Base-by-base conservation (phyloP, 495 filamentous ascomycete species). In the Oidiodendron maius region DNA sequence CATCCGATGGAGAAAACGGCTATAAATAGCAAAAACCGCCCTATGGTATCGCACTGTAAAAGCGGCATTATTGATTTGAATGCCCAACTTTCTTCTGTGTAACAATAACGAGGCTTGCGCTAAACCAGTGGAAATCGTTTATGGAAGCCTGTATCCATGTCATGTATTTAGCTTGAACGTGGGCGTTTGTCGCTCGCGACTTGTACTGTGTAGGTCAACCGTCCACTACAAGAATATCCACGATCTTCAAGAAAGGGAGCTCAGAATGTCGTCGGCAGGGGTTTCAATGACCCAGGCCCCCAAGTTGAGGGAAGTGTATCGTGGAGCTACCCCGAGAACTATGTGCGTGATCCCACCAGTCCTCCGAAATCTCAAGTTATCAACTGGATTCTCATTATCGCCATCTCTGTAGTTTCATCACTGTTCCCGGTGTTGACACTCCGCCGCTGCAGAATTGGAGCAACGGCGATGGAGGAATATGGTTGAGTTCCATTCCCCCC, bases 41-140 rank as follows among this genome's bases (percentile, higher is more conserved):
- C n/a, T n/a, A n/a, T n/a, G n/a, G n/a, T n/a, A n/a, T n/a, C n/a
- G n/a, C n/a, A n/a, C n/a, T n/a, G n/a, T n/a, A n/a, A n/a, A n/a
- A n/a, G n/a, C n/a, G n/a, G n/a, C n/a, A n/a, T n/a, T n/a, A n/a
- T n/a, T n/a, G n/a, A n/a, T n/a, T n/a, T n/a, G n/a, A n/a, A 84
- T 62, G 71, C 28, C 28, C 28, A 34, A n/a, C 28, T 34, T 34
- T 34, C 9, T n/a, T 34, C 9, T 34, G 28, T 34, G 28, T 34
- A 34, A 34, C n/a, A 34, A 34, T 34, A 8, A 34, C 28, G 28
- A 8, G 9, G n/a, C 28, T n/a, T n/a, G 28, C 8, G 9, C 28
- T 9, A 34, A 8, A 34, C 9, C 28, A 34, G n/a, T 34, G 28
- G 9, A 34, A 34, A 8, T 9, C 28, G n/a, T n/a, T n/a, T n/a